phyloP scores from a whole-genome alignment of 768 basidiomycete species.

The Suillus clintonianus region DNA sequence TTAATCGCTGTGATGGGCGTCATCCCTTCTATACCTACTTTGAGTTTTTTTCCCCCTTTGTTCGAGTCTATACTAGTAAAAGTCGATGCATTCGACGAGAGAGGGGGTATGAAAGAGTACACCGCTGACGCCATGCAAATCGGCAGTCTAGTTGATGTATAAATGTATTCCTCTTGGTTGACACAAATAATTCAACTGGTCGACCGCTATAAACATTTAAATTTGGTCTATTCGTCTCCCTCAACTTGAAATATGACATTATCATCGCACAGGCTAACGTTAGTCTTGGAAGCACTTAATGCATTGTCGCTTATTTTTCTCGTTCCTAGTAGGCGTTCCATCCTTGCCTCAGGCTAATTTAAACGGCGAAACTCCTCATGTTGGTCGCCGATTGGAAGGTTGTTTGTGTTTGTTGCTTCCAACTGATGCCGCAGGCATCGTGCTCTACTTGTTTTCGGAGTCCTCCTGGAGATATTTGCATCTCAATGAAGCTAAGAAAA shows the following conservation, averaged over 20 bases:
- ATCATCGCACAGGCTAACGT: not conserved
- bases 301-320: not conserved
- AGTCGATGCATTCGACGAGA: not conserved
- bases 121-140: not conserved
- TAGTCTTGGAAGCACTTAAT: not conserved
- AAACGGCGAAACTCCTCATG: too few species aligned
- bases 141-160: too few species aligned
- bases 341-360: not conserved
- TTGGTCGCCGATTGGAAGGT: too few species aligned
- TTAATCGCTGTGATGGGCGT: slow-evolving; percentile 27
- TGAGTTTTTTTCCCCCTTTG: not conserved
- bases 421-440: too few species aligned
- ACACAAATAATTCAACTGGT: too few species aligned
- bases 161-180: too few species aligned
- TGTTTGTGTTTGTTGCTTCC: too few species aligned
- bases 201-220: not conserved
- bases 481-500: not conserved
- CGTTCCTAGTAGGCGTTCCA: not conserved
- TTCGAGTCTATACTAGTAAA: not conserved
- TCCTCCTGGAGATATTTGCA: too few species aligned
- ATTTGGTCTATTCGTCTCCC: not conserved
- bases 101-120: not conserved
- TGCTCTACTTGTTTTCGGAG: too few species aligned
- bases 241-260: not conserved
- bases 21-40: not conserved